Percentiles rank a stretch among this genome's conserved stretches.
Conservation (phyloP, 305 asterid genomes). For the Fraxinus greggii region DNA sequence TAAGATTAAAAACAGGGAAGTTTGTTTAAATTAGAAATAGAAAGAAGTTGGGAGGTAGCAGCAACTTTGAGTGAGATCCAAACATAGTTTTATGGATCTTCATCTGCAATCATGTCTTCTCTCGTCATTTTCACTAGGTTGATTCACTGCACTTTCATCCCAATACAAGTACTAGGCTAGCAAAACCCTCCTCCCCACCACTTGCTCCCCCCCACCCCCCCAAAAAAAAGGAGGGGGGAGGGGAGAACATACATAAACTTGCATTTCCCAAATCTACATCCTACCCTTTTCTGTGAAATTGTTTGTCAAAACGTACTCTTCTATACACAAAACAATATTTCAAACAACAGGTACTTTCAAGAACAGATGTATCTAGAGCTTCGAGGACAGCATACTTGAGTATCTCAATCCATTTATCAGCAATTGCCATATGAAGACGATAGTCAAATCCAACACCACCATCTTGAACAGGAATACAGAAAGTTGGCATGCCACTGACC, state of each 20-base stretch:
- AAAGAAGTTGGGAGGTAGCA: not conserved
- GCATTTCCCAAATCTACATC: slow-evolving; percentile 2
- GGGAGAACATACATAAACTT: not conserved
- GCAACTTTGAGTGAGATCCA: not conserved
- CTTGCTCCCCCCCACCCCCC: too few relatives aligned
- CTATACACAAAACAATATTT: slow-evolving; percentile 1
- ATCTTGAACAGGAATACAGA: slow-evolving; percentile 87
- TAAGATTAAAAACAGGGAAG: not conserved
- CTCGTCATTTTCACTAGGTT: not conserved
- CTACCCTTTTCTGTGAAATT: not conserved
- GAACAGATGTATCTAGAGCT: slow-evolving; percentile 20
- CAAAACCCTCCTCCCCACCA: not conserved
- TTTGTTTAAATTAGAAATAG: not conserved
- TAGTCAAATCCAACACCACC: slow-evolving; percentile 99
- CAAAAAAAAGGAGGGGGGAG: not conserved
- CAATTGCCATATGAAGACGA: slow-evolving; percentile 98
- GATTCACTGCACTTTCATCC: not conserved
- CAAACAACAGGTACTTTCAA: slow-evolving; percentile 5
- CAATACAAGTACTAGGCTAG: not conserved
- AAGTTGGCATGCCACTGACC: slow-evolving; percentile 99
- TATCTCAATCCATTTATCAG: slow-evolving; percentile 96
- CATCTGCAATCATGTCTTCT: not conserved
- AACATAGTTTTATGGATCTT: not conserved
- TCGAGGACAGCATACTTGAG: slow-evolving; percentile 66
- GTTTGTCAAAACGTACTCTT: slow-evolving; percentile 5